These are phyloP conservation scores for Lecanoromycetidae sp. DNA, from an alignment of 2,329 filamentous ascomycete genomes.

Conservation along the genomic window DNA sequence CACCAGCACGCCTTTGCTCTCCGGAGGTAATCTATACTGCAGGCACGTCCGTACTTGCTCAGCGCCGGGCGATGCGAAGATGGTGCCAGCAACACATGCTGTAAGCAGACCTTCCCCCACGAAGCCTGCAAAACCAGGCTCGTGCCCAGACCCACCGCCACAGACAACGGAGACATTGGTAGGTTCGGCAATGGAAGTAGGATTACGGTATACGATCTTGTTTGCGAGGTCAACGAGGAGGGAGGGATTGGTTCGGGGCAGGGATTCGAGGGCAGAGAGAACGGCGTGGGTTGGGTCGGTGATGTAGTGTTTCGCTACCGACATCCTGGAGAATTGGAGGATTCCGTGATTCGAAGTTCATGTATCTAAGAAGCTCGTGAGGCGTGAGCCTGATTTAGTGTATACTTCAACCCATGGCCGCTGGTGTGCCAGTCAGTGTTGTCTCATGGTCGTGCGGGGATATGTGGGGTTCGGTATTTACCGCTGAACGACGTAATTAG, in stretches of 20 bases:
- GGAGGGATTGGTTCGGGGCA: slow-evolving; percentile 24
- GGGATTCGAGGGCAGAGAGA: slow-evolving; percentile 20
- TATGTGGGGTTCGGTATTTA: neutral
- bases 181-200: slow-evolving; percentile 10
- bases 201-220: slow-evolving; percentile 22
- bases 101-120: slow-evolving; percentile 21
- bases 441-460: slow-evolving; percentile 9
- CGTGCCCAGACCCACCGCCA: slow-evolving; percentile 23
- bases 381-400: neutral
- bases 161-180: slow-evolving; percentile 20
- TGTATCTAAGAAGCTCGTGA: neutral
- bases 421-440: too few species aligned
- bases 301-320: slow-evolving; percentile 18
- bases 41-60: slow-evolving; percentile 19
- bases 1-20: slow-evolving; percentile 15
- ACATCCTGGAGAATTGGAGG: too few species aligned
- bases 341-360: too few species aligned
- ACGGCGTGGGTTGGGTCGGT: slow-evolving; percentile 17
- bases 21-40: slow-evolving; percentile 14
- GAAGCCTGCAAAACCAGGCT: slow-evolving; percentile 21
- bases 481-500: neutral
- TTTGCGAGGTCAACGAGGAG: slow-evolving; percentile 21
- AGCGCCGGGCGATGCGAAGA: slow-evolving; percentile 22
- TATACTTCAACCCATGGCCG: slow-evolving; percentile 1
- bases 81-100: slow-evolving; percentile 20